phyloP scores from a whole-genome alignment of 2,329 filamentous ascomycete genomes.

The Sclerotinia borealis region DNA sequence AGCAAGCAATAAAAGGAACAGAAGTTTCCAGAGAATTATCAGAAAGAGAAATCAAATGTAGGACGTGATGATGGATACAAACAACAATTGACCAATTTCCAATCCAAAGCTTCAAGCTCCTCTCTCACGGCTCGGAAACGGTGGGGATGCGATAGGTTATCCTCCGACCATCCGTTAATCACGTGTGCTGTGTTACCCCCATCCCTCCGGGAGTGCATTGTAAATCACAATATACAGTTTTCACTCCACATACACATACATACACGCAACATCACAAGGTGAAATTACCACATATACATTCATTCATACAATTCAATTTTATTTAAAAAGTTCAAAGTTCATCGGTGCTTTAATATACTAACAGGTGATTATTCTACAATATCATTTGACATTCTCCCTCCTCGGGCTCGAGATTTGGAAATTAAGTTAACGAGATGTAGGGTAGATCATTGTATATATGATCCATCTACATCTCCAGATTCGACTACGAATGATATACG shows the following conservation, averaged over 20 bases:
- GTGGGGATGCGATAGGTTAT: not conserved
- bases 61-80: not conserved
- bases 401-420: not conserved
- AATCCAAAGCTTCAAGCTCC: not conserved
- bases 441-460: too few relatives aligned
- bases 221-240: too few relatives aligned
- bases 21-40: not conserved
- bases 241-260: not conserved
- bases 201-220: too few relatives aligned
- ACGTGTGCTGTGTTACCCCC: not conserved
- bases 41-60: not conserved
- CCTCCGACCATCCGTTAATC: not conserved
- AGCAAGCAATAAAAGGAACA: too few relatives aligned
- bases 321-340: not conserved
- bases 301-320: not conserved
- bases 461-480: not conserved
- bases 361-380: not conserved
- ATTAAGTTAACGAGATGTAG: not conserved
- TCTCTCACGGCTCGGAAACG: not conserved
- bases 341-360: not conserved
- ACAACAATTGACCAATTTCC: not conserved
- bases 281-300: too few relatives aligned
- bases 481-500: not conserved
- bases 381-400: not conserved
- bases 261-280: too few relatives aligned